These are phyloP conservation scores for Coniochaeta prunicola DNA, from an alignment of 2,329 filamentous ascomycete species.

Conservation along the genomic window DNA sequence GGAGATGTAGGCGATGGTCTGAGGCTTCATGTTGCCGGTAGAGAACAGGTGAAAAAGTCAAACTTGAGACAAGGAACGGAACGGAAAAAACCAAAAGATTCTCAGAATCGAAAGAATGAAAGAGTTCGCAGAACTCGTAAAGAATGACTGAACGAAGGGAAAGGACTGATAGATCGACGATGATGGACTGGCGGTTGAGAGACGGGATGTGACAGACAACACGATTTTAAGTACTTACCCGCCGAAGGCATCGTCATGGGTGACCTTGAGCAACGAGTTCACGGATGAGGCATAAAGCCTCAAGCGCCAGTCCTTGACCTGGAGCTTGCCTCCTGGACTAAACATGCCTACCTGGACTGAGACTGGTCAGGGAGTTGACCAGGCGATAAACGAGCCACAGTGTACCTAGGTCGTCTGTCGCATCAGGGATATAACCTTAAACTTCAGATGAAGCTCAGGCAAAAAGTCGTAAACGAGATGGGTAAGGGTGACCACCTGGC, in stretches of 20 bases:
- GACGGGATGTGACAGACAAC: background rate
- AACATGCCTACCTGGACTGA: background rate
- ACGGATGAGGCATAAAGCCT: background rate
- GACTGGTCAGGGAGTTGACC: background rate
- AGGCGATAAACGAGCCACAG: background rate
- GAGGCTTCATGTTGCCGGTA: background rate
- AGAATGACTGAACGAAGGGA: background rate
- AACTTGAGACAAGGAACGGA: background rate
- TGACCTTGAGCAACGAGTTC: background rate
- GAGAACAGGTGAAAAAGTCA: background rate
- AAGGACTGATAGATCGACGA: slow-evolving; percentile 2
- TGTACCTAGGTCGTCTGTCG: background rate
- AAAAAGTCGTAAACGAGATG: background rate
- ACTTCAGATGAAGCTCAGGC: background rate
- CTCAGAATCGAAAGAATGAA: background rate
- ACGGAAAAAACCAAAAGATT: background rate
- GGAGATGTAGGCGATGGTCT: background rate
- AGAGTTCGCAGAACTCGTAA: background rate
- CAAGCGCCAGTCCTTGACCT: background rate
- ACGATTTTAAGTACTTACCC: background rate
- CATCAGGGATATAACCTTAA: background rate
- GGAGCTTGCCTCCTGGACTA: background rate
- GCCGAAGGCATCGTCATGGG: background rate
- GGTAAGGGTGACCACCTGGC: background rate
- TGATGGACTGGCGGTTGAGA: background rate